Conservation (phyloP, 106 monocot species). For the Cymbidium sinense region DNA sequence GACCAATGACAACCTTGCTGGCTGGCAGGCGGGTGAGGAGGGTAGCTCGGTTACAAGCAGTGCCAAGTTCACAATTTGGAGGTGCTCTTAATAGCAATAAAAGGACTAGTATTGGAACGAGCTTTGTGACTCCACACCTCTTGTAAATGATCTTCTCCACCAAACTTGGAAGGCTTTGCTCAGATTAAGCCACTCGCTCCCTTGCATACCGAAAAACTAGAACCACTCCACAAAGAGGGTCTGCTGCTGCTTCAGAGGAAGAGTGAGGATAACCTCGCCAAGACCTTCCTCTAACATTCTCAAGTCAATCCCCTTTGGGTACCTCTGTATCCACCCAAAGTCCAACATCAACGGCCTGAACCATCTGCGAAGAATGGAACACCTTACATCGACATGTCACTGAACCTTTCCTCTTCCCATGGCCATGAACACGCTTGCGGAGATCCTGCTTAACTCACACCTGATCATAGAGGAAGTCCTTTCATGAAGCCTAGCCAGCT, state of each 20-base stretch:
- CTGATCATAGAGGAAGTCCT: conserved; percentile 71
- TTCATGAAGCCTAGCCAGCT: conserved; percentile 49
- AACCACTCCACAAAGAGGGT: conserved; percentile 77
- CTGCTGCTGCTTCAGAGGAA: conserved; percentile 70
- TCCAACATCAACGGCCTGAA: conserved; percentile 72
- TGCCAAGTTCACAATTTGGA: too few species aligned
- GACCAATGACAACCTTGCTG: too few species aligned
- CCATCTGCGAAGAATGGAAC: conserved; percentile 41
- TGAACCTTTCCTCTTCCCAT: conserved; percentile 69
- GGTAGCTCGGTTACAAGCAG: too few species aligned
- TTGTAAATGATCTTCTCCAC: conserved; percentile 83
- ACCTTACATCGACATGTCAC: conserved; percentile 42
- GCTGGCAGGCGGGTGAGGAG: too few species aligned
- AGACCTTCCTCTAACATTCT: conserved; percentile 63
- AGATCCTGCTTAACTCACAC: conserved; percentile 78
- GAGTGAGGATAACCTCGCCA: conserved; percentile 72
- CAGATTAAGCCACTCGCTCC: conserved; percentile 75
- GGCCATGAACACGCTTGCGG: conserved; percentile 60
- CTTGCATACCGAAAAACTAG: conserved; percentile 43
- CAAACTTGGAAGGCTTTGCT: conserved; percentile 85
- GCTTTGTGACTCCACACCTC: conserved; percentile 9
- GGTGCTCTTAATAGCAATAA: not conserved
- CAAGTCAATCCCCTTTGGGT: conserved; percentile 72
- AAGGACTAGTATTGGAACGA: not conserved
- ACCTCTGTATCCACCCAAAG: conserved; percentile 81